phyloP scores from a whole-genome alignment of 768 basidiomycete genomes.

The Mycena pura region DNA sequence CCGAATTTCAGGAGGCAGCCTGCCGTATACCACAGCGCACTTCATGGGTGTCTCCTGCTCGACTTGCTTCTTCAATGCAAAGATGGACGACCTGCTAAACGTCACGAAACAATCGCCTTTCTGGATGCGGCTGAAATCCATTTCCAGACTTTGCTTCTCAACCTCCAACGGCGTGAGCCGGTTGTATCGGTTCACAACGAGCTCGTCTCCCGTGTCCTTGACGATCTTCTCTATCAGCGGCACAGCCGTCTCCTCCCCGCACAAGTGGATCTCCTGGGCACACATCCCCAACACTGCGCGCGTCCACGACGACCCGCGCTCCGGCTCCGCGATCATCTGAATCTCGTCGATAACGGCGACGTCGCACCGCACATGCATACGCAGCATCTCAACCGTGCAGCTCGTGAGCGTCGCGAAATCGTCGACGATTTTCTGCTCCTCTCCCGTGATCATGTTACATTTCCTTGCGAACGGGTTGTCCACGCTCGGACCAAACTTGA shows the following conservation, averaged over 20 bases:
- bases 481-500: conserved; percentile 28
- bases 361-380: conserved; percentile 51
- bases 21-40: conserved; percentile 94
- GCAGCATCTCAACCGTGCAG: conserved; percentile 95
- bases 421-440: conserved; percentile 79
- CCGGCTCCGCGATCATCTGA: conserved; percentile 86
- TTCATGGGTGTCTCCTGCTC: conserved; percentile 75
- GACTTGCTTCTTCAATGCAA: conserved; percentile 72
- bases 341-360: conserved; percentile 98
- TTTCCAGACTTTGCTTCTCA: conserved; percentile 65
- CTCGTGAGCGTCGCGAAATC: conserved; percentile 63
- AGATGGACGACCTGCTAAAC: conserved; percentile 80
- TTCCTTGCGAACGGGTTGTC: conserved; percentile 59
- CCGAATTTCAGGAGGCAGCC: conserved; percentile 88
- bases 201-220: conserved; percentile 80
- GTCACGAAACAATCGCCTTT: conserved; percentile 93
- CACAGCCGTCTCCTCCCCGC: conserved; percentile 93
- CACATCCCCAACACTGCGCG: conserved; percentile 74
- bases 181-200: conserved; percentile 82
- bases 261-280: conserved; percentile 89
- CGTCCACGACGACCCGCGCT: conserved; percentile 87
- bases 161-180: conserved; percentile 86
- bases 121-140: conserved; percentile 64
- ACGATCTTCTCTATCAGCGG: conserved; percentile 76
- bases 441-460: conserved; percentile 93